Conservation (phyloP, 163 green algal genomes). For the Chlamydomonas reinhardtii region DNA sequence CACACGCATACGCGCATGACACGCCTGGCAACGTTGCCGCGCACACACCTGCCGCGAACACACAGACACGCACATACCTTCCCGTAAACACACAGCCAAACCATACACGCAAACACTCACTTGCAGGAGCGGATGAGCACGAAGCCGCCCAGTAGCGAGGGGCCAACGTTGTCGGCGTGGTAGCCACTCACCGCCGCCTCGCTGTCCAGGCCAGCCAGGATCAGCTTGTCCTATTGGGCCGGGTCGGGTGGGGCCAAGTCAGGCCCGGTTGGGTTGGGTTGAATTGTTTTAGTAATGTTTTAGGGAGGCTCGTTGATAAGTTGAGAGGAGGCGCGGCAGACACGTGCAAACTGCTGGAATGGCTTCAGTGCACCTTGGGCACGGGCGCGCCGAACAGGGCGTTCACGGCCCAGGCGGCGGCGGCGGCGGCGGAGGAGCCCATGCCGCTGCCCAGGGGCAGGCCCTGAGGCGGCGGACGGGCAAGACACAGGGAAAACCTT, state of each 20-base stretch:
- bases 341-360: too few relatives aligned
- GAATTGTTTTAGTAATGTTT: too few relatives aligned
- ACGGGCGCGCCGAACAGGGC: slow-evolving; percentile 92
- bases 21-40: too few relatives aligned
- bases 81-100: neutral
- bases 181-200: slow-evolving; percentile 95
- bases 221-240: slow-evolving; percentile 15
- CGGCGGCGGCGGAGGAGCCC: slow-evolving; percentile 93
- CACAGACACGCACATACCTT: too few relatives aligned
- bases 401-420: slow-evolving; percentile 93
- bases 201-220: slow-evolving; percentile 86
- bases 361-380: slow-evolving; percentile 65
- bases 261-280: too few relatives aligned
- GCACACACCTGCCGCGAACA: too few relatives aligned
- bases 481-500: too few relatives aligned
- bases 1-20: too few relatives aligned
- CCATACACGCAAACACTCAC: slow-evolving; percentile 35
- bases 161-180: slow-evolving; percentile 98
- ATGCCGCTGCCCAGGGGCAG: slow-evolving; percentile 96
- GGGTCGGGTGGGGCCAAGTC: too few relatives aligned
- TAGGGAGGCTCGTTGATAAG: too few relatives aligned
- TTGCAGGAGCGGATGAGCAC: slow-evolving; percentile 81
- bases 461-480: slow-evolving; percentile 63
- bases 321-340: too few relatives aligned
- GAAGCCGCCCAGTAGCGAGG: slow-evolving; percentile 95